A percentile compares a stretch with the other conserved stretches of the same genome.
phyloP scores from a whole-genome alignment of 768 basidiomycete species.

The Wakefieldia striispora region DNA sequence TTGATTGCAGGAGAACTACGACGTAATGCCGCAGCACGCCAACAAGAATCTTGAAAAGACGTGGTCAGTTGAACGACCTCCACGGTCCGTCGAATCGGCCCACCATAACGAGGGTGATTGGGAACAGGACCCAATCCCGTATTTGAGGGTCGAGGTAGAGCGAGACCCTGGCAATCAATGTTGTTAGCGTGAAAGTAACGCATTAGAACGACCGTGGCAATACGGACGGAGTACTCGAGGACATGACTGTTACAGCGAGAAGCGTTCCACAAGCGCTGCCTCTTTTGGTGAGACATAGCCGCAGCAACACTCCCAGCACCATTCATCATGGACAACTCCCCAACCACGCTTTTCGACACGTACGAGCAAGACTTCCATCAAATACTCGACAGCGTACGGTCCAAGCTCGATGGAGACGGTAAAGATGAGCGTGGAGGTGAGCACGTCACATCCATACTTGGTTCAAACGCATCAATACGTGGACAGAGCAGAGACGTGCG shows the following conservation, averaged over 20 bases:
- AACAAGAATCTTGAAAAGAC: slow-evolving; percentile 69
- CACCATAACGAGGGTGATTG: slow-evolving; percentile 97
- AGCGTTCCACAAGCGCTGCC: slow-evolving; percentile 15
- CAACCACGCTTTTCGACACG: slow-evolving; percentile 82
- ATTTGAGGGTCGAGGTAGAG: slow-evolving; percentile 93
- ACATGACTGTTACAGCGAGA: slow-evolving; percentile 34
- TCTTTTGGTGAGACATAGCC: slow-evolving; percentile 19
- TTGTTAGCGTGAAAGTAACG: slow-evolving; percentile 9
- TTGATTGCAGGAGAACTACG: slow-evolving; percentile 76
- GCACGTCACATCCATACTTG: slow-evolving; percentile 21
- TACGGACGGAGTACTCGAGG: slow-evolving; percentile 29
- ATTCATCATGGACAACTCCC: slow-evolving; percentile 71
- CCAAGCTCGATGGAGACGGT: slow-evolving; percentile 72
- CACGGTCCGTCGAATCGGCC: slow-evolving; percentile 21
- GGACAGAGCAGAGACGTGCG: slow-evolving; percentile 75
- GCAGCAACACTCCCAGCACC: slow-evolving; percentile 14
- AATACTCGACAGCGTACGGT: slow-evolving; percentile 69
- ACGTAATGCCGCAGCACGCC: slow-evolving; percentile 93
- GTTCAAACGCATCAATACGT: slow-evolving; percentile 1
- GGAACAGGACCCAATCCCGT: slow-evolving; percentile 91
- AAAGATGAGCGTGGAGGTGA: slow-evolving; percentile 69
- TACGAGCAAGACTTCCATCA: slow-evolving; percentile 93
- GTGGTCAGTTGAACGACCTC: neutral
- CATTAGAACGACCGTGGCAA: slow-evolving; percentile 2
- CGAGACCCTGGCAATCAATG: slow-evolving; percentile 36